Conservation (phyloP, 2,329 filamentous ascomycete species). For the Penicillium janthinellum region DNA sequence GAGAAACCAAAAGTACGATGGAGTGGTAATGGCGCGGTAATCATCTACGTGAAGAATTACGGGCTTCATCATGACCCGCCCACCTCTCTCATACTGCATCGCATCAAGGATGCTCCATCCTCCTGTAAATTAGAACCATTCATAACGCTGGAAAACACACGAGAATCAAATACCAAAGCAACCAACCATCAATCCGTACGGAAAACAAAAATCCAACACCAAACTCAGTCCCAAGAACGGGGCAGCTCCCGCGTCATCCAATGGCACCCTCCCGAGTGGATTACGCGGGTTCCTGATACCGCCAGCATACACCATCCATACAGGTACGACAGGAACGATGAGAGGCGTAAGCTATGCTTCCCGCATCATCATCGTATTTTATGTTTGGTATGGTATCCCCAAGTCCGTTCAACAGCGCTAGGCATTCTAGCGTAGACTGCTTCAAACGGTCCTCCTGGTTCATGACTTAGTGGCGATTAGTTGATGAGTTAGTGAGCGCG, state of each 20-base stretch:
- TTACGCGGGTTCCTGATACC: constrained; percentile 14
- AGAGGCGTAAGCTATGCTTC: not conserved
- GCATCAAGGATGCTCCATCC: not conserved
- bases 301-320: not conserved
- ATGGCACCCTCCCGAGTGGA: constrained; percentile 4
- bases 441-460: not conserved
- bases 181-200: not conserved
- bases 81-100: not conserved
- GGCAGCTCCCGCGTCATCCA: constrained; percentile 7
- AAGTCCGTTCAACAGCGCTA: not conserved
- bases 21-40: not conserved
- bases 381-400: not conserved
- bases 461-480: not conserved
- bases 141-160: not conserved
- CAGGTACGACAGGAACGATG: not conserved
- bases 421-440: not conserved
- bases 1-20: not conserved
- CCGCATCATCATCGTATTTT: not conserved
- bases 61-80: not conserved
- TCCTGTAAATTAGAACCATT: not conserved
- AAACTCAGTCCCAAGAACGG: constrained; percentile 4
- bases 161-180: not conserved
- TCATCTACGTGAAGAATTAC: not conserved
- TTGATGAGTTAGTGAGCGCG: not conserved
- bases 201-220: not conserved